Evolutionary conservation across 768 basidiomycete species (phyloP), one percentile per base, ranked within the genome.

Genomic region (Lanmaoa pseudosensibilis): DNA sequence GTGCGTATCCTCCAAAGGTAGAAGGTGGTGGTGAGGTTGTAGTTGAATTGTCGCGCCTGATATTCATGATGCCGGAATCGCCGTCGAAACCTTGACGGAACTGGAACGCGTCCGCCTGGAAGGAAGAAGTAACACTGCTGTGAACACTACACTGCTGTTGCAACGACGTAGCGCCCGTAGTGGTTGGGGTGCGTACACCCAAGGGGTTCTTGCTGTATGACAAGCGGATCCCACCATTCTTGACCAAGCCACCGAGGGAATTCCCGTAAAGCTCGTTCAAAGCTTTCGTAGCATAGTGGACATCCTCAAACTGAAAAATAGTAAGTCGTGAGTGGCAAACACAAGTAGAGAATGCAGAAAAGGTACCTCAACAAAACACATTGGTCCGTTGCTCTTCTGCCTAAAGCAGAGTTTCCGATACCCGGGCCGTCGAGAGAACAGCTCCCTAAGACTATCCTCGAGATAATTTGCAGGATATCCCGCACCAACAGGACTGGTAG

Each of bases 171-270:
- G 61, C 52, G 25, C 65, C 57, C 32, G 80, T 78, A 63, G 83
- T 86, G 15, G 86, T 89, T 12, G 90, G 87, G 9, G 89, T 90
- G 46, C 90, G 87, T 49, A 92, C 89, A 45, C 95, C 95, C n/a
- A 98, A 81, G 8, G 95, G 94, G 70, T 98, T 97, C 82, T 97
- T 98, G 75, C 94, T 96, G 74, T 96, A 99, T 8, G 94, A 97
- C 52, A 99, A 75, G 39, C 97, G 87, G 58, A 99, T 98, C n/a
- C 93, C 92, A 40, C 88, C 90, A 57, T 93, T 92, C 75, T 97
- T 98, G 69, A 99, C 90, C 27, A 95, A 76, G 9, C 96, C 95
- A 57, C 86, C 84, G 40, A 99, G 78, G n/a, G 85, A 92, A 68
- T 94, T 82, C 25, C 97, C 97, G 54, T 97, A 94, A 58, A 98